Conservation (phyloP, 305 asterid genomes). For the Stenogyne calaminthoides region DNA sequence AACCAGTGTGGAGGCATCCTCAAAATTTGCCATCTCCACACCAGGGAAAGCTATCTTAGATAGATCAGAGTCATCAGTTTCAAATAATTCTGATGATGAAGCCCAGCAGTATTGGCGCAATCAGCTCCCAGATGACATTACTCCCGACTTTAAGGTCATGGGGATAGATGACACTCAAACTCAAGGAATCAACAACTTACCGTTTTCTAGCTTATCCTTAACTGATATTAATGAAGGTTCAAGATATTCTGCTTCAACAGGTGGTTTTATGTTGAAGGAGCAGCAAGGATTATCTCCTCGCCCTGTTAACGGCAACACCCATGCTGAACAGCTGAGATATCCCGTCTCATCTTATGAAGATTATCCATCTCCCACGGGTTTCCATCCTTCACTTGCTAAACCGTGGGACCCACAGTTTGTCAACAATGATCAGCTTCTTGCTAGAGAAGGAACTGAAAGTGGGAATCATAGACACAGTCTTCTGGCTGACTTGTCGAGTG, state of each 20-base stretch:
- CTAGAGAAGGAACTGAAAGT: constrained; percentile 56
- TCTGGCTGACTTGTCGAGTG: constrained; percentile 58
- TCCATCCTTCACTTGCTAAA: constrained; percentile 56
- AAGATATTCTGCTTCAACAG: constrained; percentile 51
- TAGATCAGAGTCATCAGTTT: constrained; percentile 74
- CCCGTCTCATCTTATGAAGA: constrained; percentile 65
- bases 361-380: constrained; percentile 56
- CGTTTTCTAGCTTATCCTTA: constrained; percentile 69
- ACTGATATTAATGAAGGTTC: constrained; percentile 63
- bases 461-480: constrained; percentile 57
- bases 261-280: constrained; percentile 64
- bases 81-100: constrained; percentile 74
- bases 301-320: constrained; percentile 50
- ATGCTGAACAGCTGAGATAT: constrained; percentile 58
- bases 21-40: constrained; percentile 45
- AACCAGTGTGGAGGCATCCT: constrained; percentile 46
- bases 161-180: constrained; percentile 63
- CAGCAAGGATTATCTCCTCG: constrained; percentile 63
- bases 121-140: constrained; percentile 98
- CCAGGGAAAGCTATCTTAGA: constrained; percentile 72
- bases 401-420: constrained; percentile 75
- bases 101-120: constrained; percentile 89
- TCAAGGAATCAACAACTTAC: constrained; percentile 59
- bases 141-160: constrained; percentile 84
- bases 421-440: constrained; percentile 57